A percentile compares a stretch with the other conserved stretches of the same genome.
These are phyloP conservation scores for Teunomyces barrocoloradensis DNA, from an alignment of 805 yeast species.

Conservation along the genomic window DNA sequence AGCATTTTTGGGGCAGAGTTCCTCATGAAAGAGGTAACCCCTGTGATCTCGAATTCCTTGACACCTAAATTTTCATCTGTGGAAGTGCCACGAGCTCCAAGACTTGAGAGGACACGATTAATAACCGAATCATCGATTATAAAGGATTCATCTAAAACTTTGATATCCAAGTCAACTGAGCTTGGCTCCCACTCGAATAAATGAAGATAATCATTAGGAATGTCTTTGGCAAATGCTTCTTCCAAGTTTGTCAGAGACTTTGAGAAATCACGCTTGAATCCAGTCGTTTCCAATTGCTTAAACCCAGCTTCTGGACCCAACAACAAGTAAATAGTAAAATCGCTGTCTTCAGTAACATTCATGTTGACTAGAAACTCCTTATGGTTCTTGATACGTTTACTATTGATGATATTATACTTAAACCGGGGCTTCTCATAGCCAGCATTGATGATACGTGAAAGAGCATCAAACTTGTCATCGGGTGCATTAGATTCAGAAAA, in stretches of 20 bases:
- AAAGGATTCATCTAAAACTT: conserved; percentile 15
- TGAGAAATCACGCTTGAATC: conserved; percentile 24
- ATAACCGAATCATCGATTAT: conserved; percentile 14
- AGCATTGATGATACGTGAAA: conserved; percentile 39
- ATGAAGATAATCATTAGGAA: conserved; percentile 18
- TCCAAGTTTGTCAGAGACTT: conserved; percentile 16
- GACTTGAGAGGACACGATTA: conserved; percentile 25
- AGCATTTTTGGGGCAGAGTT: conserved; percentile 31
- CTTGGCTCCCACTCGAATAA: conserved; percentile 18
- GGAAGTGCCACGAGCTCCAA: conserved; percentile 17
- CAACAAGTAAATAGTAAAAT: conserved; percentile 21
- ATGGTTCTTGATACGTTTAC: conserved; percentile 38
- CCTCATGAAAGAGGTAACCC: conserved; percentile 50
- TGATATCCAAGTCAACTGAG: conserved; percentile 14
- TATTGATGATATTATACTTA: conserved; percentile 40
- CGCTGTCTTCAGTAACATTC: conserved; percentile 15
- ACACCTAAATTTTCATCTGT: background rate
- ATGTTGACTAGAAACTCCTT: conserved; percentile 23
- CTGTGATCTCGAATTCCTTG: conserved; percentile 45
- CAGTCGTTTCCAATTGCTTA: conserved; percentile 20
- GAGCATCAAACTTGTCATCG: background rate
- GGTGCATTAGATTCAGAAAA: conserved; percentile 6
- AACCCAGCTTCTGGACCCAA: conserved; percentile 24
- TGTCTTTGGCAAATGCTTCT: conserved; percentile 23
- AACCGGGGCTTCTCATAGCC: conserved; percentile 49